phyloP scores from a whole-genome alignment of 768 basidiomycete genomes.

The Chalciporus chontae region DNA sequence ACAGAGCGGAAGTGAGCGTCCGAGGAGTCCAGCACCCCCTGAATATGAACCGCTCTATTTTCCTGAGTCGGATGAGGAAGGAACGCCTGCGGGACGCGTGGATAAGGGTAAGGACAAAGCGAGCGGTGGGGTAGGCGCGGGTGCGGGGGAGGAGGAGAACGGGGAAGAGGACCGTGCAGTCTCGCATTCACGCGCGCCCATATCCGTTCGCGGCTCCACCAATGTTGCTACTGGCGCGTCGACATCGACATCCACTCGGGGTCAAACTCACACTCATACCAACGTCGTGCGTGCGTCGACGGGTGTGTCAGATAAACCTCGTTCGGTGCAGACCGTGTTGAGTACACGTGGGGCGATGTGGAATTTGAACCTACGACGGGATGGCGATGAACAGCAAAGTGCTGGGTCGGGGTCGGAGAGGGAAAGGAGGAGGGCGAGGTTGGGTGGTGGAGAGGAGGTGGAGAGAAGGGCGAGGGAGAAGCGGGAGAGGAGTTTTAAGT shows the following conservation, averaged over 20 bases:
- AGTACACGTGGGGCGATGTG: conserved; percentile 52
- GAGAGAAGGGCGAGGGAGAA: conserved; percentile 13
- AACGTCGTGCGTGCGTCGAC: not conserved
- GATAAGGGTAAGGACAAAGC: conserved; percentile 3
- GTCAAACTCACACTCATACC: not conserved
- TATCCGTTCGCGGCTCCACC: not conserved
- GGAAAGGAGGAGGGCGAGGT: not conserved
- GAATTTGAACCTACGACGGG: conserved; percentile 31
- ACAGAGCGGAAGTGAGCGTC: not conserved
- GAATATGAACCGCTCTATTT: conserved; percentile 27
- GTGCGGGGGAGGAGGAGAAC: too few relatives aligned
- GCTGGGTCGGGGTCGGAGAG: not conserved
- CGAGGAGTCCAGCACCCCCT: conserved; percentile 11
- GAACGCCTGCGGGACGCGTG: not conserved
- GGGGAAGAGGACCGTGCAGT: not conserved
- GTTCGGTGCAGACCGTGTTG: conserved; percentile 40
- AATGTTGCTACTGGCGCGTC: not conserved
- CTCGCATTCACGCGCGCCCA: not conserved
- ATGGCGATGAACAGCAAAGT: not conserved
- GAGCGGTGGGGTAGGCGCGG: not conserved
- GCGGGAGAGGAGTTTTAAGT: conserved; percentile 39
- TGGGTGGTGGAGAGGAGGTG: conserved; percentile 15
- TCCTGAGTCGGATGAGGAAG: conserved; percentile 22
- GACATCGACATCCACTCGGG: not conserved
- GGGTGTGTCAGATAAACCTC: conserved; percentile 14